phyloP scores from a whole-genome alignment of 2,329 filamentous ascomycete genomes.

The Rachicladosporium sp. region DNA sequence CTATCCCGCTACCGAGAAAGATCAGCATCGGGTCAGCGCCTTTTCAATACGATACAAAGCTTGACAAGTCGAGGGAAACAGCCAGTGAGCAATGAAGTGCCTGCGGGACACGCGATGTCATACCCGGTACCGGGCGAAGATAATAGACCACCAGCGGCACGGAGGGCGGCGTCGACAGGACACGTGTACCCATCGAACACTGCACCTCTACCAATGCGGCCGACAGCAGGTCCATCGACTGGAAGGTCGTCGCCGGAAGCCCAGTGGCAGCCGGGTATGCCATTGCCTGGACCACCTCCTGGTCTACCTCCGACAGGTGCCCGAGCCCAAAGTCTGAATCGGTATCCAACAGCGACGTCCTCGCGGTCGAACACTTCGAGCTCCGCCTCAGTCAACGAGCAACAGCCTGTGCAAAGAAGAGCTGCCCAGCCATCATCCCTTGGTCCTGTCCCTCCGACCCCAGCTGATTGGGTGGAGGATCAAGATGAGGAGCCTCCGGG shows the following conservation, averaged over 20 bases:
- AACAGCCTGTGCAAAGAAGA: slow-evolving; percentile 42
- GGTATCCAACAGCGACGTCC: slow-evolving; percentile 38
- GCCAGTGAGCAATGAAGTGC: slow-evolving; percentile 11
- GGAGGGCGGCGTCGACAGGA: slow-evolving; percentile 63
- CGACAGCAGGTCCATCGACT: slow-evolving; percentile 27
- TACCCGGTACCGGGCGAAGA: slow-evolving; percentile 20
- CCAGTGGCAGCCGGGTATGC: slow-evolving; percentile 57
- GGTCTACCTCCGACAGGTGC: slow-evolving; percentile 57
- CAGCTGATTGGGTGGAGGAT: slow-evolving; percentile 62
- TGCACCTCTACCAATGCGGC: too few relatives aligned
- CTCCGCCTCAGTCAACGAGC: slow-evolving; percentile 11
- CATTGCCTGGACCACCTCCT: slow-evolving; percentile 65
- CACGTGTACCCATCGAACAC: slow-evolving; percentile 31
- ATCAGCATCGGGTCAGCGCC: slow-evolving; percentile 24
- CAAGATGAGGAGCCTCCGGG: slow-evolving; percentile 22
- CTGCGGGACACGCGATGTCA: slow-evolving; percentile 9
- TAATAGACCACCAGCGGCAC: slow-evolving; percentile 49
- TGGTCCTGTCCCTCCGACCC: slow-evolving; percentile 65
- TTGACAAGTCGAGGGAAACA: slow-evolving; percentile 22
- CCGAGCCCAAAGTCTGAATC: slow-evolving; percentile 58
- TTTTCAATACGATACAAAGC: slow-evolving; percentile 15
- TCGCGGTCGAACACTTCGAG: slow-evolving; percentile 10
- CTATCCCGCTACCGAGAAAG: slow-evolving; percentile 28
- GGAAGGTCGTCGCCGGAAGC: slow-evolving; percentile 44
- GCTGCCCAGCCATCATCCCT: slow-evolving; percentile 46